Conservation (phyloP, 1,284 basidiomycete species). For the Ganoderma sinense region DNA sequence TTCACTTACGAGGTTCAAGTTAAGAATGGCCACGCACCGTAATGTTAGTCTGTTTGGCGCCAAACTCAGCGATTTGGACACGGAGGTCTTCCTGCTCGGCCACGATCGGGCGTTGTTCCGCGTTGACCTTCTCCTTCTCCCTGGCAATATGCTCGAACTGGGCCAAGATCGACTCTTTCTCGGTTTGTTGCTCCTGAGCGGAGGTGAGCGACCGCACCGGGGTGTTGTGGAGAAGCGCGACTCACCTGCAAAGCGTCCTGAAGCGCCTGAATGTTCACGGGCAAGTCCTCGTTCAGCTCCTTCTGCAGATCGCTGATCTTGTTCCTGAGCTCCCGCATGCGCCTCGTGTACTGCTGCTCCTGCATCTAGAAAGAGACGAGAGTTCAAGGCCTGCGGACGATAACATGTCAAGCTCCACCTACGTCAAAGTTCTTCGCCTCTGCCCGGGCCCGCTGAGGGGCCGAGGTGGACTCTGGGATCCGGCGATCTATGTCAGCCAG, state of each 20-base stretch:
- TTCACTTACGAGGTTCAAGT: not conserved
- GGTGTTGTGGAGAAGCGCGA: constrained; percentile 22
- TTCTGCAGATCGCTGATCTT: constrained; percentile 53
- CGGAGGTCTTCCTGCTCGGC: constrained; percentile 54
- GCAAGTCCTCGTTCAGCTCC: constrained; percentile 78
- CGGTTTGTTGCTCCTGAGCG: constrained; percentile 59
- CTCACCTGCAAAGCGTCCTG: constrained; percentile 61
- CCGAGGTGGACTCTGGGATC: constrained; percentile 13
- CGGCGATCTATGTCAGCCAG: constrained; percentile 15
- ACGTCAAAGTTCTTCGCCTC: constrained; percentile 19
- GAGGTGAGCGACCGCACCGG: constrained; percentile 2
- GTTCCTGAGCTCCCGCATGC: constrained; percentile 35
- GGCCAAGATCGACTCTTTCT: constrained; percentile 53
- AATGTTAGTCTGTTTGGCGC: constrained; percentile 46
- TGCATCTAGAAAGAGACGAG: constrained; percentile 18
- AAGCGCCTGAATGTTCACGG: constrained; percentile 73
- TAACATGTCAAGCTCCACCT: not conserved
- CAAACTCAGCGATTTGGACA: constrained; percentile 55
- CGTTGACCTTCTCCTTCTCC: constrained; percentile 52
- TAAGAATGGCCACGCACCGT: constrained; percentile 42
- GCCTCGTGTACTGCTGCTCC: constrained; percentile 13
- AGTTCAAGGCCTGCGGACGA: not conserved
- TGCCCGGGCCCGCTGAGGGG: constrained; percentile 14
- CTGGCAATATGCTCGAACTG: constrained; percentile 58
- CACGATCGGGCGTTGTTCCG: constrained; percentile 49